phyloP scores from a whole-genome alignment of 495 filamentous ascomycete genomes.

The Talaromyces proteolyticus region DNA sequence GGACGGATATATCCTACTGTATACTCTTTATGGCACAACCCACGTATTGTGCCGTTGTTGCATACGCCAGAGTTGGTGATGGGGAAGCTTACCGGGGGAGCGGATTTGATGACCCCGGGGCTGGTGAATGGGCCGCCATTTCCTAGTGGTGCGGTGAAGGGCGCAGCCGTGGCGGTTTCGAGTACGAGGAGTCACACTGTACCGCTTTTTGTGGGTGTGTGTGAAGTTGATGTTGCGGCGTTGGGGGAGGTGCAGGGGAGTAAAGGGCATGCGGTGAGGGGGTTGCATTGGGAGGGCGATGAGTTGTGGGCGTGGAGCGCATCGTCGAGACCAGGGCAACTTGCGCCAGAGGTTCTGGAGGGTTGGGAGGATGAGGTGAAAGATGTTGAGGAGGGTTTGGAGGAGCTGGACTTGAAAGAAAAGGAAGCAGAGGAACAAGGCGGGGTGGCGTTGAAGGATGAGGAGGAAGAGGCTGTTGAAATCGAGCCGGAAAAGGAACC shows the following conservation, averaged over 20 bases:
- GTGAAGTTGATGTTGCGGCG: constrained; percentile 58
- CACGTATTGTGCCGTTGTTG: constrained; percentile 55
- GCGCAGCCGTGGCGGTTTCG: constrained; percentile 61
- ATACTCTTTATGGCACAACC: constrained; percentile 64
- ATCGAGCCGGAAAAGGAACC: constrained; percentile 45
- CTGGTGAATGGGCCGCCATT: constrained; percentile 66
- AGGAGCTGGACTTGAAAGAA: constrained; percentile 20
- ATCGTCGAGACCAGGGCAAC: constrained; percentile 44
- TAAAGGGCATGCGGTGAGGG: constrained; percentile 63
- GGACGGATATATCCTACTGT: constrained; percentile 59
- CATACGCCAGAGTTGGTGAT: constrained; percentile 59
- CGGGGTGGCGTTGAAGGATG: constrained; percentile 33
- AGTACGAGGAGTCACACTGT: constrained; percentile 53
- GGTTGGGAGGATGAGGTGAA: constrained; percentile 34
- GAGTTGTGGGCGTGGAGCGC: constrained; percentile 65
- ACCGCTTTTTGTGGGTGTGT: constrained; percentile 59
- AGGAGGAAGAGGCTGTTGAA: constrained; percentile 17
- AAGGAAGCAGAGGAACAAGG: constrained; percentile 34
- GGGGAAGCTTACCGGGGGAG: constrained; percentile 56
- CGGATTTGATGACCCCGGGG: constrained; percentile 73
- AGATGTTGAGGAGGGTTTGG: constrained; percentile 13
- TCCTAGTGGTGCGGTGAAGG: constrained; percentile 53
- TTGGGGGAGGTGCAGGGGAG: constrained; percentile 54
- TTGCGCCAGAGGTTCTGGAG: constrained; percentile 42
- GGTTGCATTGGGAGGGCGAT: constrained; percentile 69